phyloP scores from a whole-genome alignment of 441 rosid genomes.

The Gossypium lobatum region DNA sequence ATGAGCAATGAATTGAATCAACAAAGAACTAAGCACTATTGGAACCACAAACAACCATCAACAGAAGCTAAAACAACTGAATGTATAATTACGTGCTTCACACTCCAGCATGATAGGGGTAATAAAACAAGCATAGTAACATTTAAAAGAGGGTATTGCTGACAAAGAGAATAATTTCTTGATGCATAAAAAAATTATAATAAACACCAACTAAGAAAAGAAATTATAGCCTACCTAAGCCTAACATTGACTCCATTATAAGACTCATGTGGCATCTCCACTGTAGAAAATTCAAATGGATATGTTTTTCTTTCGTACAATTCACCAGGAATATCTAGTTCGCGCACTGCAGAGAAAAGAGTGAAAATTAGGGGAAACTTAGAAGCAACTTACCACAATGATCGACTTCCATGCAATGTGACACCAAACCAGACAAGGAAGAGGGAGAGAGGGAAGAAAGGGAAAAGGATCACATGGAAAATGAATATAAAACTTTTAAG shows the following conservation, averaged over 20 bases:
- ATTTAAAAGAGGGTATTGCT: not conserved
- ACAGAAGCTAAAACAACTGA: slow-evolving; percentile 3
- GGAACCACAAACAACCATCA: not conserved
- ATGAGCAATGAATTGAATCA: not conserved
- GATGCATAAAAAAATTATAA: not conserved
- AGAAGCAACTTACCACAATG: not conserved
- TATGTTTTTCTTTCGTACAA: slow-evolving; percentile 16
- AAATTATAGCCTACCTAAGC: slow-evolving; percentile 16
- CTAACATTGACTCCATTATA: slow-evolving; percentile 18
- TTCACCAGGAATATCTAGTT: slow-evolving; percentile 20
- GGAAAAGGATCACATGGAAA: not conserved
- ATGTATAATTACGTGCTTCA: not conserved
- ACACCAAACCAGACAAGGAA: not conserved
- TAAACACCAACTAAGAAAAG: not conserved
- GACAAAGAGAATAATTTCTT: not conserved
- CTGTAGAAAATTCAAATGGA: slow-evolving; percentile 18
- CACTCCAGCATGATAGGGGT: not conserved
- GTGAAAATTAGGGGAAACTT: not conserved
- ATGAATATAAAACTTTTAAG: not conserved
- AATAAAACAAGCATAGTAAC: not conserved
- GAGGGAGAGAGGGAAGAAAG: not conserved
- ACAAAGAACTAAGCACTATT: not conserved
- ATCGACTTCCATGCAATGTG: not conserved
- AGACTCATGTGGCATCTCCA: slow-evolving; percentile 20
- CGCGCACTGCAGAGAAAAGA: slow-evolving; percentile 15